Base-by-base conservation (phyloP, 768 basidiomycete genomes). In the Amanita subjunquillea region DNA sequence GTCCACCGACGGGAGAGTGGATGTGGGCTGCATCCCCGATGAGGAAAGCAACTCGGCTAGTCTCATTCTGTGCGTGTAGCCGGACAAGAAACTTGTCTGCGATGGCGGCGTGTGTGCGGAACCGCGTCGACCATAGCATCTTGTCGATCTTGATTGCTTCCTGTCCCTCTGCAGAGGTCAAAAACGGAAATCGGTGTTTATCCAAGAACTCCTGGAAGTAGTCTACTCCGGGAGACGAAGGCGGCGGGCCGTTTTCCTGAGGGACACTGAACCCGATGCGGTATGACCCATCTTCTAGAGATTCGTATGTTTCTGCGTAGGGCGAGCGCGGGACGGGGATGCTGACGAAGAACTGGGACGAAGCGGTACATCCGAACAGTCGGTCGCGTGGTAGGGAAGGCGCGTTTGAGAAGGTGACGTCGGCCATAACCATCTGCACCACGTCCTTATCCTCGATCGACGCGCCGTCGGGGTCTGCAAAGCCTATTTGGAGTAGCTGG, bases 1-100 rank as follows among this genome's bases (percentile, higher is more conserved):
- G 77, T 1, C 79, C 79, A 1, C 78, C 79, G 5, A 71, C 66
- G 22, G 78, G 79, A 0, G 78, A 74, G 53, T 78, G 79, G 43
- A 79, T 72, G 55, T 70, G 75, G 32, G 78, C 78, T 3, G 78
- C 76, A 56, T 54, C 53, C 20, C 53, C 63, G 15, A 64, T 42
- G 22, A 64, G 58, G 48, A 63, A 37, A 13, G 61, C 51, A 5
- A 59, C 51, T 13, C 55, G 43, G 15, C 27, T 17, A 10, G n/a
- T 20, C 17, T 30, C 15, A 6, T 30, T 46, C 4, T 37, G 50
- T 8, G 49, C 20, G 20, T 51, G 42, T n/a, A 63, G 53, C 38
- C 65, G 67, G 32, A 64, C 49, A 48, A 75, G 68, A 39, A 65
- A 65, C 5, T 57, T 61, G 37, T 72, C 72, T 1, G 76, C 75